Base-by-base conservation (phyloP, 306 rosid species). In the Fragaria iinumae region DNA sequence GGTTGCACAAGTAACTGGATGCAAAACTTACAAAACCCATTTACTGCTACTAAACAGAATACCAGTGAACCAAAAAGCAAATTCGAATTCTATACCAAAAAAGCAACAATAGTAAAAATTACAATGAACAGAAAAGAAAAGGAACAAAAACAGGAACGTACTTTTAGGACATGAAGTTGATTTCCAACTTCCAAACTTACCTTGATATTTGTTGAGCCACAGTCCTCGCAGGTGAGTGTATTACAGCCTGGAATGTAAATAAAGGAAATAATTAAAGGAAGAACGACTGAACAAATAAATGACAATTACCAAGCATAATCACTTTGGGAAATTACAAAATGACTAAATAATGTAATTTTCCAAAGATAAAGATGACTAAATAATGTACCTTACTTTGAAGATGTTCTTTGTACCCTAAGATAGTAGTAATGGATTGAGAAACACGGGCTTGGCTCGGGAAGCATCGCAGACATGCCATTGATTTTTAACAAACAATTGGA, bases 351-450 rank as follows among this genome's bases (percentile, higher is more conserved):
- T 60, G 20, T 11, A 64, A 16, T 32, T 32, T 16, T 29, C 32
- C 21, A 29, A 32, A 14, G 20, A 60, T 60, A 60, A 23, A 12
- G 67, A 14, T 34, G 69, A 2, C 21, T n/a, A n/a, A n/a, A n/a
- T n/a, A n/a, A 12, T 18, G 11, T 64, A 64, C 69, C 69, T 64
- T 64, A 64, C 45, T 64, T 64, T 64, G 69, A 64, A 64, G 69
- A 64, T 34, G 44, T 17, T 34, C 23, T 64, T 64, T 64, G 44
- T 43, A 34, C 23, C 44, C 69, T 32, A 64, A 34, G 23, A 34
- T 32, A 6, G 69, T 34, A 64, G 10, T 64, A 32, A 18, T 16
- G 69, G 23, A 34, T 34, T 64, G 67, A 62, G 39, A 27, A 62
- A 13, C 18, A 62, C 41, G n/a, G 17, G 67, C 41, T 11, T 60